These are phyloP conservation scores for Quercus engelmannii DNA, from an alignment of 306 rosid species.

Conservation along the genomic window DNA sequence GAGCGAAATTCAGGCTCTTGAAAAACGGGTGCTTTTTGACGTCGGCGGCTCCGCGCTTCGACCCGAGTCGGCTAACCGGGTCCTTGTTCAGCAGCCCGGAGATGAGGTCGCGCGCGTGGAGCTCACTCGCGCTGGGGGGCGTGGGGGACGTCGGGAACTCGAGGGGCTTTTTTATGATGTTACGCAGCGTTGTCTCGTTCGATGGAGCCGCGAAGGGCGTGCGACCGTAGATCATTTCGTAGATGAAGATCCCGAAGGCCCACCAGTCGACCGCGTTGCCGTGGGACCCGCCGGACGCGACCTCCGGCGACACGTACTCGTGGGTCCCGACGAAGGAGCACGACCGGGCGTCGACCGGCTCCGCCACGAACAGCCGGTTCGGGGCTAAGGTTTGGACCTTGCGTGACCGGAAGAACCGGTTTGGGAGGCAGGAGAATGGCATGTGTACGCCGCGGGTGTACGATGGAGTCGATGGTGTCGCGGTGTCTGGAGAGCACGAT, in stretches of 20 bases:
- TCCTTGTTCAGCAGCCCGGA: conserved; percentile 58
- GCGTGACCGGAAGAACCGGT: conserved; percentile 67
- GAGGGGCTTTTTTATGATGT: conserved; percentile 63
- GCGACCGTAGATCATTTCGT: conserved; percentile 81
- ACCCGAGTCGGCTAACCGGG: conserved; percentile 70
- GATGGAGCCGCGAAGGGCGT: conserved; percentile 81
- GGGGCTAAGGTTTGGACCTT: conserved; percentile 56
- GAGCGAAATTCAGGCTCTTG: conserved; percentile 59
- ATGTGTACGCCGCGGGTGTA: conserved; percentile 31
- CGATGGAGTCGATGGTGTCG: conserved; percentile 9
- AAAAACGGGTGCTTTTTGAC: conserved; percentile 79
- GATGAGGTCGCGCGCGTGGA: conserved; percentile 70
- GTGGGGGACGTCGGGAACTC: conserved; percentile 45
- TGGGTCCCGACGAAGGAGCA: conserved; percentile 94
- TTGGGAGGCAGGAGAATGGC: conserved; percentile 57
- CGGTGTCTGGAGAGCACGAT: conserved; percentile 26
- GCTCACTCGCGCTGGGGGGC: conserved; percentile 53
- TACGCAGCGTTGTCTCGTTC: conserved; percentile 62
- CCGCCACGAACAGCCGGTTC: conserved; percentile 87
- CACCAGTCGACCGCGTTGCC: conserved; percentile 99
- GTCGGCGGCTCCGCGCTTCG: conserved; percentile 94
- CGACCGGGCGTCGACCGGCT: conserved; percentile 80
- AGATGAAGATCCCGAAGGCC: conserved; percentile 86
- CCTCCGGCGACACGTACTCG: conserved; percentile 93
- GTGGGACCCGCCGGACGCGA: conserved; percentile 90